phyloP scores from a whole-genome alignment of 345 rosid species.

The Brassica rapa region DNA sequence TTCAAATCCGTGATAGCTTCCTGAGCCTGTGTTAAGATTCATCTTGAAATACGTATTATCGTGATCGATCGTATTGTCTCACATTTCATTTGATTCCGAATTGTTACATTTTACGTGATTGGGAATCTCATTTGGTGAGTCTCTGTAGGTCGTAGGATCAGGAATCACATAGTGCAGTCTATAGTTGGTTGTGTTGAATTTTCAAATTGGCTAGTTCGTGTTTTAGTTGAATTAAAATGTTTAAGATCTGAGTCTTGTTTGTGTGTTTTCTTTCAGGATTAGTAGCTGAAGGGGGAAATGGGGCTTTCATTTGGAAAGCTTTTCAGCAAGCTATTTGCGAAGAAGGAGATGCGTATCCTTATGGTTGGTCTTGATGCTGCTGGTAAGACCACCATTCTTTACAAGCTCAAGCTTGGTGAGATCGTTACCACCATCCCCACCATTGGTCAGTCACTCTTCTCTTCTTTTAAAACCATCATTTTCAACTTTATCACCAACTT shows the following conservation, averaged over 20 bases:
- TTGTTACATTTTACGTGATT: neutral
- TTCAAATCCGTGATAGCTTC: neutral
- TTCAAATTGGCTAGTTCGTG: neutral
- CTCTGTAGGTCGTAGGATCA: conserved; percentile 4
- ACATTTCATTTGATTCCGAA: neutral
- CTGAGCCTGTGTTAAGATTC: neutral
- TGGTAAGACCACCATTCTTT: conserved; percentile 72
- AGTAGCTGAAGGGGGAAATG: conserved; percentile 43
- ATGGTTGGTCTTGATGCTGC: conserved; percentile 85
- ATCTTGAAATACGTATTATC: neutral
- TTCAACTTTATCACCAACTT: no score
- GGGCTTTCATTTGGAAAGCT: conserved; percentile 73
- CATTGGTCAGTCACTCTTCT: conserved; percentile 44
- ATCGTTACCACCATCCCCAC: conserved; percentile 66
- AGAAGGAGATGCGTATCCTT: conserved; percentile 77
- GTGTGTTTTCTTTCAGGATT: conserved; percentile 35
- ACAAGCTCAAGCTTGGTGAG: conserved; percentile 72
- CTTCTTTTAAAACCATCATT: neutral
- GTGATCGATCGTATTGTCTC: conserved; percentile 10
- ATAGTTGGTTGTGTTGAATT: neutral
- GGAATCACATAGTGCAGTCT: neutral
- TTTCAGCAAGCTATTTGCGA: conserved; percentile 66
- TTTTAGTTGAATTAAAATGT: neutral
- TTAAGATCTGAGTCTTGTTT: neutral
- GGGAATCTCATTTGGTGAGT: neutral